Evolutionary conservation across 1,139 yeast species (phyloP), one percentile per base, ranked within the genome.

Genomic region (Yamadazyma friedrichii): DNA sequence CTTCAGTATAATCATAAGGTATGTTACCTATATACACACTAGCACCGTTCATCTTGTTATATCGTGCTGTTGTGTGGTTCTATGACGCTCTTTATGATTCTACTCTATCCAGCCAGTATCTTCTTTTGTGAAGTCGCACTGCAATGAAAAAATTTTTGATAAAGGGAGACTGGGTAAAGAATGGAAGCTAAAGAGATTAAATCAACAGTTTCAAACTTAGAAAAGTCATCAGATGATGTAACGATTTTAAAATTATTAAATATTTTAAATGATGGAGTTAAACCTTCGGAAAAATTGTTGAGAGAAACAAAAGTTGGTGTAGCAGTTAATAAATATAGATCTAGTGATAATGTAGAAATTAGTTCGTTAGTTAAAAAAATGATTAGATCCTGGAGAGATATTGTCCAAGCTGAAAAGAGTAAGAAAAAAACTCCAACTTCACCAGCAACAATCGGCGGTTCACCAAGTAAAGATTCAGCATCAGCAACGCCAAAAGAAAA

Each of bases 291-390:
- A 59, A 80, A 82, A 58, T 73, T 91, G 33, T 70, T 93, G 40
- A 74, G 96, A 56, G 85, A 91, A 58, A 93, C 98, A n/a, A 89
- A 88, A 62, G 93, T 93, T n/a, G 98, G 98, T 46, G 94, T 93
- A 20, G 94, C 93, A 6, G 98, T 93, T 36, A 94, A 94, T 65
- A 89, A 88, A 64, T 80, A 84, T 56, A 78, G 95, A 51, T 67
- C 84, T 9, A 87, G 87, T 49, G 56, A 70, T 17, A 88, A 86
- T 58, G 54, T 73, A 17, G 87, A 84, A 46, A 81, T 93, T 38
- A 74, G 82, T 13, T 65, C 77, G 6, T 66, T 85, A 39, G 98
- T 91, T 26, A 87, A 86, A 62, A 80, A 79, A 54, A 87, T 88
- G 70, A 89, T 93, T 55, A 79, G 82, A 54, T 72, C 75, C 33